Evolutionary conservation across 352 stramenopile genomes (phyloP).

Genomic region (Globisporangium perplexum): DNA sequence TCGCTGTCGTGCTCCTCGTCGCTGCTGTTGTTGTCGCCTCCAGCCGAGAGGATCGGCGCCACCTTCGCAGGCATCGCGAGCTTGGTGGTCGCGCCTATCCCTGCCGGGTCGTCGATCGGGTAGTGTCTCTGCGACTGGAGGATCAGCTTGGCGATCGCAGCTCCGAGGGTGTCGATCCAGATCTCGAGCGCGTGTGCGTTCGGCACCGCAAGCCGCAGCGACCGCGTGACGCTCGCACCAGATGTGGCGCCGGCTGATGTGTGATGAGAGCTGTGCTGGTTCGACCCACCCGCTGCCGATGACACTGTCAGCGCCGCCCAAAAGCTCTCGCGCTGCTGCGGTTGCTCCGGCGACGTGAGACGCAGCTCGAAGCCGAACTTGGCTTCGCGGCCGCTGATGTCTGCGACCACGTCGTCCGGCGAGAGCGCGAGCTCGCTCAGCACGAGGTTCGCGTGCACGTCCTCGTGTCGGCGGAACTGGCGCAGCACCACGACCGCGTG

Average conservation of each 20-base stretch:
- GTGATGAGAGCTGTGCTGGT: neutral
- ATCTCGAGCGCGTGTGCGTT: conserved; percentile 27
- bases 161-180: conserved; percentile 43
- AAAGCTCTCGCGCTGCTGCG: neutral
- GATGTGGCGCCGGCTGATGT: neutral
- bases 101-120: conserved; percentile 19
- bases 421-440: conserved; percentile 44
- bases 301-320: neutral
- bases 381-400: conserved; percentile 38
- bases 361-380: conserved; percentile 53
- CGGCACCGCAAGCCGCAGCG: conserved; percentile 32
- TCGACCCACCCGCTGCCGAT: neutral
- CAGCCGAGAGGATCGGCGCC: conserved; percentile 8
- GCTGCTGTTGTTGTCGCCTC: conserved; percentile 1
- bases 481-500: conserved; percentile 27
- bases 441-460: conserved; percentile 18
- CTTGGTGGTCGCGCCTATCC: conserved; percentile 9
- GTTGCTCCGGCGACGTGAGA: conserved; percentile 5
- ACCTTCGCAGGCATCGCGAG: conserved; percentile 3
- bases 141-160: conserved; percentile 40
- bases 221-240: conserved; percentile 10
- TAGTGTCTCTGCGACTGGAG: conserved; percentile 17
- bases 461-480: conserved; percentile 40
- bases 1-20: neutral
- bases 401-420: conserved; percentile 45